These are phyloP conservation scores for Protostelium mycophagum DNA, from an alignment of 78 protist species.

Conservation along the genomic window DNA sequence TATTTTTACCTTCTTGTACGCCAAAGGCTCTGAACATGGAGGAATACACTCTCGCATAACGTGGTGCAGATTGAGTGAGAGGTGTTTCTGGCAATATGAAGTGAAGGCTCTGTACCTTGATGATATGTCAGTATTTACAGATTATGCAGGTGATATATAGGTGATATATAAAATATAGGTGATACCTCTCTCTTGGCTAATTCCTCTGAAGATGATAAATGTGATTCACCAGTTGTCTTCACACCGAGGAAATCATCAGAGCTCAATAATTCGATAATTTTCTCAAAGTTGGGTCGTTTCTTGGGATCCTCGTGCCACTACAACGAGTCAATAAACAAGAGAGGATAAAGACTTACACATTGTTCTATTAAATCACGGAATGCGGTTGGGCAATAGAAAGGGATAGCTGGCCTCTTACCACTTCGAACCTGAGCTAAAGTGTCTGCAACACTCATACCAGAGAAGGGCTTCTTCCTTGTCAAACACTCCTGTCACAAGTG, in stretches of 20 bases:
- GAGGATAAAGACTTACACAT: background rate
- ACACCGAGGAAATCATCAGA: background rate
- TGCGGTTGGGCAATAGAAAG: background rate
- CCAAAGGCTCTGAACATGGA: background rate
- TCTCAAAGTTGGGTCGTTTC: background rate
- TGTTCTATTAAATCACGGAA: background rate
- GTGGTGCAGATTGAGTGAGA: background rate
- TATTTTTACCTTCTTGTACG: background rate
- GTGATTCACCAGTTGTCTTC: background rate
- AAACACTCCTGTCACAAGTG: background rate
- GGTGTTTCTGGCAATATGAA: background rate
- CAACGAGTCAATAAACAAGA: background rate
- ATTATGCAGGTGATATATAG: no score
- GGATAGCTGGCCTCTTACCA: background rate
- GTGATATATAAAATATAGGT: no score
- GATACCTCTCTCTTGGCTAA: background rate
- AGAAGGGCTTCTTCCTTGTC: background rate
- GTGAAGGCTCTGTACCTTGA: background rate
- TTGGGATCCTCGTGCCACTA: background rate
- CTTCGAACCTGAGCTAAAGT: background rate
- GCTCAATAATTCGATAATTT: background rate
- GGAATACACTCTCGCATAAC: background rate
- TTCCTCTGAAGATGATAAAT: background rate
- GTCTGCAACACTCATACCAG: background rate
- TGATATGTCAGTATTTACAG: no score